These are phyloP conservation scores for Lophiostoma macrostomum DNA, from an alignment of 495 filamentous ascomycete genomes.

Conservation along the genomic window DNA sequence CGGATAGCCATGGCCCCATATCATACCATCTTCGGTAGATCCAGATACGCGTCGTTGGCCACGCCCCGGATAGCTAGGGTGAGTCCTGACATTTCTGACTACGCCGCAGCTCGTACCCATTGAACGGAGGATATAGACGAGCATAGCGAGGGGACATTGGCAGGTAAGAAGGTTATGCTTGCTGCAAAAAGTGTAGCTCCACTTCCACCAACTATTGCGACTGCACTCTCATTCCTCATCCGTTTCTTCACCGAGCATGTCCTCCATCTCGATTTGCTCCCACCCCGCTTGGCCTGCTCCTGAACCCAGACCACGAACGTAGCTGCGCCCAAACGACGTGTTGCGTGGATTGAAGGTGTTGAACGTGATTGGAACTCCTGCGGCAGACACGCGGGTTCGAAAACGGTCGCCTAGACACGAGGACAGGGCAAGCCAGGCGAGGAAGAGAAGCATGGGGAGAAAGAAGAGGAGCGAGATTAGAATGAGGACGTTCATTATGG, in stretches of 20 bases:
- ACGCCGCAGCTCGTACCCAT: too few species aligned
- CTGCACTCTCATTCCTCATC: conserved; percentile 15
- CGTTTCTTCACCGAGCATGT: conserved; percentile 52
- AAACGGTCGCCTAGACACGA: conserved; percentile 58
- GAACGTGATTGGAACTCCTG: too few species aligned
- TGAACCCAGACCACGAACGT: conserved; percentile 54
- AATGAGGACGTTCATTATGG: conserved; percentile 49
- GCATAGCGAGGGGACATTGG: too few species aligned
- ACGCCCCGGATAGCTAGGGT: too few species aligned
- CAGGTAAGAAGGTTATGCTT: too few species aligned
- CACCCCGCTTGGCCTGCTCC: conserved; percentile 53
- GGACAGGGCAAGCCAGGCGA: conserved; percentile 53
- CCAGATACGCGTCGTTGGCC: too few species aligned
- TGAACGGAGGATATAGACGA: too few species aligned
- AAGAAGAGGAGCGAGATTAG: conserved; percentile 48
- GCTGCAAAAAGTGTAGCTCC: too few species aligned
- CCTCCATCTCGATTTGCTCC: conserved; percentile 62
- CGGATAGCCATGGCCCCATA: too few species aligned
- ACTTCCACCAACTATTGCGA: too few species aligned
- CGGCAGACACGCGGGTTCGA: conserved; percentile 46
- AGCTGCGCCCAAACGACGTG: conserved; percentile 53
- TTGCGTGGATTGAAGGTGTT: conserved; percentile 41
- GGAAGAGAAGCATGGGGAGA: conserved; percentile 25
- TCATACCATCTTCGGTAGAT: too few species aligned
- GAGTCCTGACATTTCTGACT: too few species aligned